These are phyloP conservation scores for Paralagenidium karlingii DNA, from an alignment of 352 stramenopile species.

Conservation along the genomic window DNA sequence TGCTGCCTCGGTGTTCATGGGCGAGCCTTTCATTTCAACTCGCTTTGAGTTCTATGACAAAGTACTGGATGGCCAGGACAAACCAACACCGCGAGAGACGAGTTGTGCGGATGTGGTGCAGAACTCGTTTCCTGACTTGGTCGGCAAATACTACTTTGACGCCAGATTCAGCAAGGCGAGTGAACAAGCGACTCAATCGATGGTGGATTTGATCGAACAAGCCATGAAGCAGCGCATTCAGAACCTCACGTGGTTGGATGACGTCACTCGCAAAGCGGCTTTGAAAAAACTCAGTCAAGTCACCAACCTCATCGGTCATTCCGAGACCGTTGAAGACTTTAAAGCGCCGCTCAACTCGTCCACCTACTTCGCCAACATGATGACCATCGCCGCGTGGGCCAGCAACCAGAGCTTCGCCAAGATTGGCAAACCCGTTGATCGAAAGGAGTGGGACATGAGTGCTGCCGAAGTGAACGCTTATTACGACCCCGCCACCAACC, in stretches of 20 bases:
- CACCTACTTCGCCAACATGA: slow-evolving; percentile 31
- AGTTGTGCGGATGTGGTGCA: slow-evolving; percentile 56
- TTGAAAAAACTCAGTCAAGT: slow-evolving; percentile 83
- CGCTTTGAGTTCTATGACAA: slow-evolving; percentile 84
- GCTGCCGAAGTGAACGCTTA: slow-evolving; percentile 90
- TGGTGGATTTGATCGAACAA: slow-evolving; percentile 79
- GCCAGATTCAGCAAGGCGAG: slow-evolving; percentile 77
- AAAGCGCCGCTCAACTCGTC: slow-evolving; percentile 30
- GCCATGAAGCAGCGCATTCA: slow-evolving; percentile 64
- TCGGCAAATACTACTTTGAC: slow-evolving; percentile 87
- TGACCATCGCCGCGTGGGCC: slow-evolving; percentile 20
- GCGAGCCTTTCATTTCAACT: slow-evolving; percentile 72
- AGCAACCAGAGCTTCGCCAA: slow-evolving; percentile 11
- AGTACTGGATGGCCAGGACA: slow-evolving; percentile 66
- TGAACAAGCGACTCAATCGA: slow-evolving; percentile 64
- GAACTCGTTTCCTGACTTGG: slow-evolving; percentile 36
- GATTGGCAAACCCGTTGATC: slow-evolving; percentile 26
- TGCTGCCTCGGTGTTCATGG: slow-evolving; percentile 17
- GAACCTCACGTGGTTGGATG: slow-evolving; percentile 84
- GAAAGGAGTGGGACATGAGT: slow-evolving; percentile 83
- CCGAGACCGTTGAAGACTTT: slow-evolving; percentile 23
- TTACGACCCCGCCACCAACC: slow-evolving; percentile 55
- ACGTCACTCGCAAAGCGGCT: slow-evolving; percentile 59
- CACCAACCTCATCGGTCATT: slow-evolving; percentile 59
- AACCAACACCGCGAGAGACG: slow-evolving; percentile 83